Percentiles rank a stretch among this genome's conserved stretches.
Evolutionary conservation across 805 yeast species (phyloP).

Genomic region (Cyberlindnera maritima): DNA sequence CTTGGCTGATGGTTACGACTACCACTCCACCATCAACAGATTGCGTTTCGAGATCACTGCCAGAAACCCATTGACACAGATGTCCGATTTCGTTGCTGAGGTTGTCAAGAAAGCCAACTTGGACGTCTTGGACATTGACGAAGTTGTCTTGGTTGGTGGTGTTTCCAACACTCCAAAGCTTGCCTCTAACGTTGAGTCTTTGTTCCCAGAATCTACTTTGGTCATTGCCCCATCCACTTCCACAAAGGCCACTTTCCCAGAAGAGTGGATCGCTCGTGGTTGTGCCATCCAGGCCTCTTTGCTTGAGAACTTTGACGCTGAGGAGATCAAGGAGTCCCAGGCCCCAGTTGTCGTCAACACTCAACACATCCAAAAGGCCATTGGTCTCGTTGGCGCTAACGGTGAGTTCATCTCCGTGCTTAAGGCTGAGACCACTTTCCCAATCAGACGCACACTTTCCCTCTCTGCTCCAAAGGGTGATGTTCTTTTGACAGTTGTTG

Average conservation of each 20-base stretch:
- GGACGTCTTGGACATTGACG: conserved; percentile 84
- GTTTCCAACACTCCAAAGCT: conserved; percentile 90
- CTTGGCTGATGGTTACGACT: conserved; percentile 90
- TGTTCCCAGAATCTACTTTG: conserved; percentile 79
- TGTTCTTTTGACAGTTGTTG: conserved; percentile 70
- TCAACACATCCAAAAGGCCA: conserved; percentile 78
- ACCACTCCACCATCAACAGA: conserved; percentile 90
- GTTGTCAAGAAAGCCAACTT: conserved; percentile 79
- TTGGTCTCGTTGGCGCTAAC: conserved; percentile 76
- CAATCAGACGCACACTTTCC: conserved; percentile 73
- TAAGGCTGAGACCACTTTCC: conserved; percentile 83
- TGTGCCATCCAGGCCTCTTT: conserved; percentile 94
- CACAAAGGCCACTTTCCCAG: conserved; percentile 79
- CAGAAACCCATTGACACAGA: conserved; percentile 70
- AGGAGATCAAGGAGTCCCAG: conserved; percentile 74
- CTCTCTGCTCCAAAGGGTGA: conserved; percentile 60
- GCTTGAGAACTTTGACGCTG: conserved; percentile 78
- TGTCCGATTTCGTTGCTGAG: conserved; percentile 71
- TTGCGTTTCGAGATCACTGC: conserved; percentile 88
- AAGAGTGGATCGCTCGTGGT: conserved; percentile 89
- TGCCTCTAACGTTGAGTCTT: conserved; percentile 63
- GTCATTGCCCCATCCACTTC: conserved; percentile 76
- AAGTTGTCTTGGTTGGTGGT: conserved; percentile 92
- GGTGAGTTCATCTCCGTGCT: conserved; percentile 73
- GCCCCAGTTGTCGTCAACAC: conserved; percentile 86